Base-by-base conservation (phyloP, 2,329 filamentous ascomycete genomes). In the Fusarium aywerte region DNA sequence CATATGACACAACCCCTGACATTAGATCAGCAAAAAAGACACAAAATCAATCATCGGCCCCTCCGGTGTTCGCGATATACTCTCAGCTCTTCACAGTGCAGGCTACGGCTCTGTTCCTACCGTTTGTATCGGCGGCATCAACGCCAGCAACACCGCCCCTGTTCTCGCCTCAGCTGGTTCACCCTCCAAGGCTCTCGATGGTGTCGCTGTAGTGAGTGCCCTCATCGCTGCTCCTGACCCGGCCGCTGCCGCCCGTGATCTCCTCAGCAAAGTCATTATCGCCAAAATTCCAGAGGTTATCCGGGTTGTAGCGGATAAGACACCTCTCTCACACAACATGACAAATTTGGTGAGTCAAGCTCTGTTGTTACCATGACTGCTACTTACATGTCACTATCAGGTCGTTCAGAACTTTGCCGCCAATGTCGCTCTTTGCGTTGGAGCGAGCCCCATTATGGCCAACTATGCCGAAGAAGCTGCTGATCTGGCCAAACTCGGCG, bases 361-460 rank as follows among this genome's bases (percentile, higher is more conserved):
- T 21, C n/a, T 29, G 2, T 7, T 15, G 15, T 10, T 3, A 31
- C 18, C 4, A 12, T 9, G 11, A 21, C 5, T 10, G 9, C 39
- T 49, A 18, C 50, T 67, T 18, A 65, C 20, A 25, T 3, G 32
- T 9, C 9, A 3, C 18, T 15, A 6, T 0, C 16, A 83, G 82
- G 82, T 98, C 0, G 95, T 97, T 21, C 93, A 97, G 74, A 97
- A 97, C 80, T 92, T 98, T 73, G 92, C 94, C 16, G 95, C 96
- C 51, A 97, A 97, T 74, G 90, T 97, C 4, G 93, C 92, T 36
- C 85, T 97, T 16, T 88, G 90, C 32, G 85, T 96, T 51, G 95
- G 95, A 33, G 91, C 92, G 13, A 96, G 91, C 20, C 95, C 95
- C 36, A 97, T 97, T 78, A 98, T 98, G 95, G 90, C 93, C 9